phyloP scores from a whole-genome alignment of 179 eudicot species.

The Pouteria campechiana region DNA sequence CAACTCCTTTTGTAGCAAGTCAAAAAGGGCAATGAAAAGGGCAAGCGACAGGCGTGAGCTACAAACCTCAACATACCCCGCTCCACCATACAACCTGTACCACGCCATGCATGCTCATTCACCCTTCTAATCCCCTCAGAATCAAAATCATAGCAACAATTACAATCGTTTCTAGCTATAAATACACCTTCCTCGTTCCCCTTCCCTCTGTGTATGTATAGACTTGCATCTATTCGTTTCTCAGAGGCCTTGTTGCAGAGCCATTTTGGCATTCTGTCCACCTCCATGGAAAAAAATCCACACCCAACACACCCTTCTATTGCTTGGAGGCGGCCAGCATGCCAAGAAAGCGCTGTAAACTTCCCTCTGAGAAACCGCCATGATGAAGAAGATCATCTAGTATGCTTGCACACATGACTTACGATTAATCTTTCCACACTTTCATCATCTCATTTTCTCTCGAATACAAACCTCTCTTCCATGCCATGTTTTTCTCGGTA shows the following conservation, averaged over 20 bases:
- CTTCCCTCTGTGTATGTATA: background rate
- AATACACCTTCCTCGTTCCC: background rate
- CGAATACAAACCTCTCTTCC: background rate
- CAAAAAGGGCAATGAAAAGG: constrained; percentile 3
- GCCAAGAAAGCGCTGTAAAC: constrained; percentile 10
- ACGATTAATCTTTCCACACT: background rate
- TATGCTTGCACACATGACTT: background rate
- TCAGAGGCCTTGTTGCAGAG: constrained; percentile 9
- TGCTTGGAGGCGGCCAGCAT: constrained; percentile 11
- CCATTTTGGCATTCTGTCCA: constrained; percentile 17
- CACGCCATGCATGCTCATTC: constrained; percentile 15
- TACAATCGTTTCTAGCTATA: background rate
- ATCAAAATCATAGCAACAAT: background rate
- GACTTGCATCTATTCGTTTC: no score
- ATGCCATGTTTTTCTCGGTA: no score
- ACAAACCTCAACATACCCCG: constrained; percentile 3
- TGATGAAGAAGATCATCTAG: background rate
- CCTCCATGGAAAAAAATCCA: background rate
- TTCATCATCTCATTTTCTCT: background rate
- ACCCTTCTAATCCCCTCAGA: constrained; percentile 1
- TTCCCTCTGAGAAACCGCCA: background rate
- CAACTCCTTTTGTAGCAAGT: constrained; percentile 5
- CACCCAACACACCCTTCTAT: background rate
- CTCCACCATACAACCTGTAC: background rate
- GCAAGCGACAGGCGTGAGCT: constrained; percentile 1